These are phyloP conservation scores for Wickerhamiella siamensis DNA, from an alignment of 805 yeast genomes.

Conservation along the genomic window DNA sequence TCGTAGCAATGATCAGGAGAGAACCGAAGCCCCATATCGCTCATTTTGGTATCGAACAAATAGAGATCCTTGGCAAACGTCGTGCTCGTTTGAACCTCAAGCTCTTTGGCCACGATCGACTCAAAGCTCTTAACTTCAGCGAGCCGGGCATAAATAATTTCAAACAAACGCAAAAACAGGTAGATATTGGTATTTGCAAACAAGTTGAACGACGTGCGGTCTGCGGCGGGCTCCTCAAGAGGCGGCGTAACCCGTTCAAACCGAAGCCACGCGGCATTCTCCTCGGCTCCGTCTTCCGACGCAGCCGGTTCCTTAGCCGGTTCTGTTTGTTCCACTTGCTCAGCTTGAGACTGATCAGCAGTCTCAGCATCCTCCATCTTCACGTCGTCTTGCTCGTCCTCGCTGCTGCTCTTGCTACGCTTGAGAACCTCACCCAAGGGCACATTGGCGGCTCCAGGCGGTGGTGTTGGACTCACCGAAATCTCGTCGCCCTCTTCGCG, in stretches of 20 bases:
- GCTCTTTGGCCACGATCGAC: conserved; percentile 55
- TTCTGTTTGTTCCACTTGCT: conserved; percentile 7
- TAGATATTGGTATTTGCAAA: conserved; percentile 83
- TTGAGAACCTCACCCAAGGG: conserved; percentile 1
- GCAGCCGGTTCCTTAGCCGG: conserved; percentile 18
- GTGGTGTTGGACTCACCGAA: no score
- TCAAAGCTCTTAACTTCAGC: conserved; percentile 62
- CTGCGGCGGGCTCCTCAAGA: conserved; percentile 17
- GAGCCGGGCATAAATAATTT: conserved; percentile 68
- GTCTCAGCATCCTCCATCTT: conserved; percentile 7
- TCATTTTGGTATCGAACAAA: conserved; percentile 63
- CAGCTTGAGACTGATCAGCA: conserved; percentile 4
- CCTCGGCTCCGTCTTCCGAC: conserved; percentile 11
- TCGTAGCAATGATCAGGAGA: conserved; percentile 34
- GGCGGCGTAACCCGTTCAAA: conserved; percentile 17
- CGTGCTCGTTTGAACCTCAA: conserved; percentile 32
- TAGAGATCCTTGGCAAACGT: conserved; percentile 78
- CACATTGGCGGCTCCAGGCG: not conserved
- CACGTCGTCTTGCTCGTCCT: conserved; percentile 5
- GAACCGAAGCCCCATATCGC: conserved; percentile 66
- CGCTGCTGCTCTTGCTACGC: conserved; percentile 1
- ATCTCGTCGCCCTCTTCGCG: not conserved
- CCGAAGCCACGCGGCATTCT: conserved; percentile 16
- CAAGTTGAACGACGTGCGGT: conserved; percentile 44
- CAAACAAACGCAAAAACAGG: conserved; percentile 74